These are phyloP conservation scores for Ramalina peruviana DNA, from an alignment of 495 filamentous ascomycete species.

Conservation along the genomic window DNA sequence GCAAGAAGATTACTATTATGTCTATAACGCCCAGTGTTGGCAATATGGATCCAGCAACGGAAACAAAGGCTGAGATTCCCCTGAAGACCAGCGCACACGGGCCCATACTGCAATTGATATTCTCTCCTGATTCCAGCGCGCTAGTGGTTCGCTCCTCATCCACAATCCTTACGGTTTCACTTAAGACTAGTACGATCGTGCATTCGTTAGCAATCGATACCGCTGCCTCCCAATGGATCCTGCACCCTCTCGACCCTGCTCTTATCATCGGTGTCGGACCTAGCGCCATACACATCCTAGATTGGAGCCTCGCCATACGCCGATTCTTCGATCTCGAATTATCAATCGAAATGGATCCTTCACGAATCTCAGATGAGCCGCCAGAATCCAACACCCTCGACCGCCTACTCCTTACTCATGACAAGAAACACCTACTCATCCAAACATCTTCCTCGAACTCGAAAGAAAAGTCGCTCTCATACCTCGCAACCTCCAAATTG, in stretches of 20 bases:
- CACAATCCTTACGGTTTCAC: conserved; percentile 6
- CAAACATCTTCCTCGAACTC: conserved; percentile 5
- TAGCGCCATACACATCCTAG: conserved; percentile 8
- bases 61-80: conserved; percentile 3
- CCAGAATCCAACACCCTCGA: conserved; percentile 1
- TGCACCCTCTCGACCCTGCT: conserved; percentile 14
- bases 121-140: conserved; percentile 11
- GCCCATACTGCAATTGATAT: conserved; percentile 11
- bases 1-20: conserved; percentile 12
- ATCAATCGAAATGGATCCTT: background rate
- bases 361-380: background rate
- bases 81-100: conserved; percentile 8
- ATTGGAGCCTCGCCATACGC: conserved; percentile 7
- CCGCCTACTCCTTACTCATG: conserved; percentile 5
- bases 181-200: conserved; percentile 1
- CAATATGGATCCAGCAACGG: conserved; percentile 1
- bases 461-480: conserved; percentile 4
- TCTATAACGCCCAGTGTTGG: background rate
- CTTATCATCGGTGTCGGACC: conserved; percentile 15
- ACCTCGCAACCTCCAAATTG: conserved; percentile 1
- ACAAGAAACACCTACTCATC: conserved; percentile 11
- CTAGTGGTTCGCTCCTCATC: conserved; percentile 12
- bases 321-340: conserved; percentile 5
- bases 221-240: conserved; percentile 12
- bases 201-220: background rate